Base-by-base conservation (phyloP, 371 early-diverging fungal species). In the Gilbertella persicaria region DNA sequence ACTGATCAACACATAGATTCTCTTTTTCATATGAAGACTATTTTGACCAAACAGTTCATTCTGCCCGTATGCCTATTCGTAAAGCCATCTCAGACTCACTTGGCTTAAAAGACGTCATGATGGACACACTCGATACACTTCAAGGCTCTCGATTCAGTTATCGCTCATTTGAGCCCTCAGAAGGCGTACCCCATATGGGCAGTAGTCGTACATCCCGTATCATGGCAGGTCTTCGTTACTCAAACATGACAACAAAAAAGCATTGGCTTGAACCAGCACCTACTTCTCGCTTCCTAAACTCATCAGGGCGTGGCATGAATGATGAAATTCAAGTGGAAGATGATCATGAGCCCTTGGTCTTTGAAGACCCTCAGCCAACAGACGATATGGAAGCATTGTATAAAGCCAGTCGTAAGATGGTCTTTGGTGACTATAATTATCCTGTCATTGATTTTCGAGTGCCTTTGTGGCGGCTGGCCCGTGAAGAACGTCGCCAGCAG, bases 51-150 rank as follows among this genome's bases (percentile, higher is more conserved):
- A 71, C 67, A 50, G 75, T 81, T 2, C 80, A 75, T 36, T 83
- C 86, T 9, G 94, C 90, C 2, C 84, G 97, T 10, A 78, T 96
- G 73, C 85, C 88, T 0, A 66, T 97, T 12, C 73, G 71, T 38
- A 81, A 83, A 60, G 94, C 97, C 0, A 60, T 93, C 20, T 71
- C 83, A 21, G 97, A 97, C 53, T 88, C 93, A 1, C 60, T 91
- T 39, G 95, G 95, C 0, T 45, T 91, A 23, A 82, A 85, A 53
- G 97, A 97, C 55, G 86, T 97, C 10, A 52, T 89, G 17, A 74
- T 86, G 67, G 97, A 97, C 56, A 80, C 91, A 1, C 47, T 83
- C 16, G 89, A 89, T 56, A 91, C 95, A 0, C 70, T 92, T 40
- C 75, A 79, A 16, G 95, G 95, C 0, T 82, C 85, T 3, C 67